phyloP scores from a whole-genome alignment of 352 stramenopile species.

The Pythium folliculosum region DNA sequence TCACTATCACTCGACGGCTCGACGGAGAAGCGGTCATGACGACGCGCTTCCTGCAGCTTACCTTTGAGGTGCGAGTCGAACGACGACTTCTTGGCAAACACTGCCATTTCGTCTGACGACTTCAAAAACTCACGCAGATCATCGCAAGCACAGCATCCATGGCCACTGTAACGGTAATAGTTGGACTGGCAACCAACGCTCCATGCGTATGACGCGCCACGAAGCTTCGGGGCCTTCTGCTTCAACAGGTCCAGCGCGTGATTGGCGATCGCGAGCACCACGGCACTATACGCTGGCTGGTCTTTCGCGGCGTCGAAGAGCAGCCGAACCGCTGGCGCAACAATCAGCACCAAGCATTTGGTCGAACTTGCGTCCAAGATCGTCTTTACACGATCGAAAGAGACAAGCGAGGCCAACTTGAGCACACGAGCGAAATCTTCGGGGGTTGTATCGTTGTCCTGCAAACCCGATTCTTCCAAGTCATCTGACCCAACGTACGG shows the following conservation, averaged over 20 bases:
- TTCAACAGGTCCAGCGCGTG: background rate
- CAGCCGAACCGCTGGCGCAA: background rate
- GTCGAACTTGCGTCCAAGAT: background rate
- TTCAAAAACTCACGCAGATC: background rate
- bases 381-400: background rate
- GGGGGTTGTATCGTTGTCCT: background rate
- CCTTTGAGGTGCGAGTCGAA: conserved; percentile 6
- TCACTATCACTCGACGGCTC: background rate
- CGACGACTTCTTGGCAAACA: background rate
- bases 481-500: background rate
- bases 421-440: background rate
- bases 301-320: background rate
- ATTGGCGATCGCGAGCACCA: background rate
- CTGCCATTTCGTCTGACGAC: background rate
- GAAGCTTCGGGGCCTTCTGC: background rate
- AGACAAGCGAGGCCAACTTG: background rate
- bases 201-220: background rate
- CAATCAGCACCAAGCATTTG: background rate
- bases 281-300: background rate
- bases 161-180: background rate
- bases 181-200: background rate
- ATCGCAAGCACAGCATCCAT: background rate
- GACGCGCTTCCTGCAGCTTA: background rate
- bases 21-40: background rate
- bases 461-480: background rate